Conservation (phyloP, 345 rosid species). For the Carallia brachiata region DNA sequence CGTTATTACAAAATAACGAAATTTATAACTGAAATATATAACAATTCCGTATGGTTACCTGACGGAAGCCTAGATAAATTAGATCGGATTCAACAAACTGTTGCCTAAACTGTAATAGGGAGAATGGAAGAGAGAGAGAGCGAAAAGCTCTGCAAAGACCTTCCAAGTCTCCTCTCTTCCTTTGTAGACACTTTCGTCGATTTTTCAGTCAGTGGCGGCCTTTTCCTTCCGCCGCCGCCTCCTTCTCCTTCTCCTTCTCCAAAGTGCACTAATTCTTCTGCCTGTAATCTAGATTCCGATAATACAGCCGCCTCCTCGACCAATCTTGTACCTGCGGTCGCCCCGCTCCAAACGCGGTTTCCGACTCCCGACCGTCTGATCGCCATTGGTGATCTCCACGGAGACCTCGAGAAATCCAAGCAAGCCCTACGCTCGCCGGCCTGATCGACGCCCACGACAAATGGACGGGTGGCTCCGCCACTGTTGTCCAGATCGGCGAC, state of each 20-base stretch:
- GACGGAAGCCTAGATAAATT: no score
- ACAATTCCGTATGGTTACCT: no score
- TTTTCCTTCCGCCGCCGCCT: constrained; percentile 45
- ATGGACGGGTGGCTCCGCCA: constrained; percentile 77
- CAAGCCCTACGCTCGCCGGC: constrained; percentile 72
- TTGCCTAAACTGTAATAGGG: no score
- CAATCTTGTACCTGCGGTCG: background rate
- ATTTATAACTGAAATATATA: no score
- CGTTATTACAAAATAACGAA: no score
- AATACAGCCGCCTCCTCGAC: no score
- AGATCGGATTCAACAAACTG: no score
- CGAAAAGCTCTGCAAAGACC: constrained; percentile 37
- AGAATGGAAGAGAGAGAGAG: constrained; percentile 30
- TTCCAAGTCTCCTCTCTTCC: constrained; percentile 58
- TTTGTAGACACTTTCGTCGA: constrained; percentile 86
- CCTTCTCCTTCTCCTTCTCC: background rate
- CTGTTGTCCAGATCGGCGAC: constrained; percentile 79
- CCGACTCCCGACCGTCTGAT: constrained; percentile 61
- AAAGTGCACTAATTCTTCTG: background rate
- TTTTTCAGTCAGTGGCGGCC: constrained; percentile 55
- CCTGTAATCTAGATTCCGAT: no score
- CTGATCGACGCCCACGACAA: constrained; percentile 53
- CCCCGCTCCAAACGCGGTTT: constrained; percentile 36
- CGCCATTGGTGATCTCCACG: constrained; percentile 90
- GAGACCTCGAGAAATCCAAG: constrained; percentile 67